These are phyloP conservation scores for Oleoguttula mirabilis DNA, from an alignment of 495 filamentous ascomycete species.

Conservation along the genomic window DNA sequence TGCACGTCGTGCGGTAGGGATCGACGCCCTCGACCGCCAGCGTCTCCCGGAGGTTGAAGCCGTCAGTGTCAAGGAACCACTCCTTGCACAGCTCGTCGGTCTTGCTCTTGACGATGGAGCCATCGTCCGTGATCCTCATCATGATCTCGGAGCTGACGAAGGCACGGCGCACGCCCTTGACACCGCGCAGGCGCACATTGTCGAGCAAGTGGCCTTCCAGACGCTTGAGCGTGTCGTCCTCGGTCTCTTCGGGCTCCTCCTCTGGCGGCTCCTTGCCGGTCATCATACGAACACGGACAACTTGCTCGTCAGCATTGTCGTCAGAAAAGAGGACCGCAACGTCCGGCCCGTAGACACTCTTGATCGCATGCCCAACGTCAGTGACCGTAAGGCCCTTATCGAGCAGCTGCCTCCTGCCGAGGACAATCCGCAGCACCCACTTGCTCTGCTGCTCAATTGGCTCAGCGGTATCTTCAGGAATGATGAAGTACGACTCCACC, in stretches of 20 bases:
- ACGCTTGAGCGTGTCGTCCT: constrained; percentile 80
- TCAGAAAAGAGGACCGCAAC: constrained; percentile 93
- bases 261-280: constrained; percentile 60
- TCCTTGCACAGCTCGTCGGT: constrained; percentile 63
- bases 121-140: constrained; percentile 50
- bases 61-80: constrained; percentile 90
- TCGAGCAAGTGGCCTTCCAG: constrained; percentile 85
- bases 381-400: constrained; percentile 88
- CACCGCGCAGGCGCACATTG: constrained; percentile 77
- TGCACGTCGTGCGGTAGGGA: constrained; percentile 77
- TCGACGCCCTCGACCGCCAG: constrained; percentile 82
- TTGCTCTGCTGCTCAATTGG: constrained; percentile 68
- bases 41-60: constrained; percentile 71
- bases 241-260: constrained; percentile 70
- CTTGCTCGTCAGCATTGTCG: constrained; percentile 90
- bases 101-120: constrained; percentile 56
- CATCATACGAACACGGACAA: constrained; percentile 84
- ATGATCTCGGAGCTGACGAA: constrained; percentile 76
- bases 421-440: constrained; percentile 89
- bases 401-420: constrained; percentile 83
- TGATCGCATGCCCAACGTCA: constrained; percentile 82
- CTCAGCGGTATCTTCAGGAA: constrained; percentile 69
- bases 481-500: constrained; percentile 93
- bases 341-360: constrained; percentile 74
- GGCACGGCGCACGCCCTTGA: constrained; percentile 73